Percentiles rank a stretch among this genome's conserved stretches.
Conservation (phyloP, 2,329 filamentous ascomycete genomes). For the Trichoderma sp. region DNA sequence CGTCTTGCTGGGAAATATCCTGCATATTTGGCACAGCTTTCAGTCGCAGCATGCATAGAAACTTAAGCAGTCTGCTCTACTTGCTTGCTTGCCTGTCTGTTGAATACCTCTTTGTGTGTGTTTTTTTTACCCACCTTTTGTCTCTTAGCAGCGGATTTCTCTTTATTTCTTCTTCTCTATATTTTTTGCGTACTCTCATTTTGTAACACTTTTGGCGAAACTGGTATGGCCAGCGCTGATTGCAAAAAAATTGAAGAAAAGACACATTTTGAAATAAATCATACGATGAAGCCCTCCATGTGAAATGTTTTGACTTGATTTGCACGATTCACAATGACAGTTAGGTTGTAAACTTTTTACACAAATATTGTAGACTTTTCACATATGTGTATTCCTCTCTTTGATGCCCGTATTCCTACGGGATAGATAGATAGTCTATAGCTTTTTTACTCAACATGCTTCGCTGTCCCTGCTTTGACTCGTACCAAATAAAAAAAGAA, state of each 20-base stretch:
- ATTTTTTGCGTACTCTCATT: background rate
- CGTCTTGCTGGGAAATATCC: background rate
- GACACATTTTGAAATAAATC: background rate
- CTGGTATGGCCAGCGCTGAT: background rate
- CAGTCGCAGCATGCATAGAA: slow-evolving; percentile 16
- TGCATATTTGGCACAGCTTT: slow-evolving; percentile 15
- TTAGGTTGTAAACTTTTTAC: background rate
- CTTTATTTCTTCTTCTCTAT: background rate
- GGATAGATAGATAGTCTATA: background rate
- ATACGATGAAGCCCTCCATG: background rate
- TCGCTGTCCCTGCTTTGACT: background rate
- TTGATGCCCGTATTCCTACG: background rate
- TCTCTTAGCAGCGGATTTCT: background rate
- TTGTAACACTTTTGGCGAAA: background rate
- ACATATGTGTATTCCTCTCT: background rate
- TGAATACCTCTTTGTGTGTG: background rate
- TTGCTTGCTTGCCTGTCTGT: background rate
- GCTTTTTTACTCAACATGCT: background rate
- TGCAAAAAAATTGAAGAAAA: slow-evolving; percentile 2
- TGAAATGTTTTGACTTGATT: background rate
- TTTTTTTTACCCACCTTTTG: background rate
- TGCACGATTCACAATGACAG: background rate
- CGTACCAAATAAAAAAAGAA: background rate
- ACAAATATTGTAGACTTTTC: background rate
- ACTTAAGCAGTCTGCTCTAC: background rate